A percentile compares a stretch with the other conserved stretches of the same genome.
phyloP scores from a whole-genome alignment of 306 rosid genomes.

The Malus sylvestris region DNA sequence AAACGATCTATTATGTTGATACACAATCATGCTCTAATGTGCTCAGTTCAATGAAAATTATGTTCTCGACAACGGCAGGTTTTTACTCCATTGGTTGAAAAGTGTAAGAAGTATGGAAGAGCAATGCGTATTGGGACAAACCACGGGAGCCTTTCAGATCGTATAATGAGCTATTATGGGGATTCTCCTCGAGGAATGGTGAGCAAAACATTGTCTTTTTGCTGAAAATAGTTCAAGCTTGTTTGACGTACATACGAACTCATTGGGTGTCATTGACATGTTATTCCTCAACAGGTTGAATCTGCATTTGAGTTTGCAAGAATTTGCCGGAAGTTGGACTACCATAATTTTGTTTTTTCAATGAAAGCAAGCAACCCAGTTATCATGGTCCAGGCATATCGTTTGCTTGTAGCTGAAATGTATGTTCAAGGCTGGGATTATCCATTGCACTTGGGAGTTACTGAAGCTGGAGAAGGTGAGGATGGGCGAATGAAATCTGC shows the following conservation, averaged over 20 bases:
- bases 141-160: conserved; percentile 99
- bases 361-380: conserved; percentile 99
- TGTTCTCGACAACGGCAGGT: conserved; percentile 36
- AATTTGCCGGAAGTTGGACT: conserved; percentile 90
- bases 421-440: conserved; percentile 96
- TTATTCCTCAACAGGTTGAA: conserved; percentile 68
- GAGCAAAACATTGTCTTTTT: conserved; percentile 21
- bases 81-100: conserved; percentile 91
- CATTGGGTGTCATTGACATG: conserved; percentile 8
- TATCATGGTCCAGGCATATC: conserved; percentile 96
- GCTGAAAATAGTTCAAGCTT: background rate
- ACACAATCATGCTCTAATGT: background rate
- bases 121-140: conserved; percentile 99
- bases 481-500: conserved; percentile 99
- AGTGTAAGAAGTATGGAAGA: conserved; percentile 95
- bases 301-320: conserved; percentile 99
- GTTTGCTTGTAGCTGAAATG: conserved; percentile 94
- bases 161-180: conserved; percentile 98
- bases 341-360: conserved; percentile 82
- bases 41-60: background rate
- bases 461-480: conserved; percentile 99
- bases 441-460: conserved; percentile 96
- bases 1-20: background rate
- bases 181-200: conserved; percentile 99
- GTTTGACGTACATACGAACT: conserved; percentile 1